These are phyloP conservation scores for Cymbopogon flexuosus DNA, from an alignment of 202 grass and related monocot species.

Conservation along the genomic window DNA sequence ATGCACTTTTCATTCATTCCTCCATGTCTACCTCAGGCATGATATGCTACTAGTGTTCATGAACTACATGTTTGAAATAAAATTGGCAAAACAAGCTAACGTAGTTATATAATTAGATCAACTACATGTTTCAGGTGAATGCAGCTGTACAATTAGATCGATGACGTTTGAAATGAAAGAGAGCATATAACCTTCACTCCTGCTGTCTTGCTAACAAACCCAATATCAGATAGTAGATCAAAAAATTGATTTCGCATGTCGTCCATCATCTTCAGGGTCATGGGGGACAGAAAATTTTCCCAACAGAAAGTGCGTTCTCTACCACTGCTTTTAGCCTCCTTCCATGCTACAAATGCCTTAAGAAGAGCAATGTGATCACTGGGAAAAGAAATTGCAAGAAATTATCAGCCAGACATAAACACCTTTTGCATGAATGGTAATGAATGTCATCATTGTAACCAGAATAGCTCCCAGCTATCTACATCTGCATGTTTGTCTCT, in stretches of 20 bases:
- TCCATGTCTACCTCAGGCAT: background rate
- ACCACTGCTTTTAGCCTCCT: constrained; percentile 63
- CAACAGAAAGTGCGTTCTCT: constrained; percentile 88
- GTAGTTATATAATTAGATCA: constrained; percentile 12
- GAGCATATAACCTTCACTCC: constrained; percentile 53
- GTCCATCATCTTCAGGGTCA: constrained; percentile 91
- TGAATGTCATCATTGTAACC: background rate
- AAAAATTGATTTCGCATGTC: constrained; percentile 89
- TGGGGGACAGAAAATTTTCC: constrained; percentile 82
- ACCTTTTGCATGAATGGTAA: background rate
- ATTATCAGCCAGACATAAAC: constrained; percentile 19
- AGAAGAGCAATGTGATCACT: constrained; percentile 92
- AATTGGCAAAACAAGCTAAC: background rate
- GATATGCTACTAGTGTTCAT: background rate
- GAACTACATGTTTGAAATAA: background rate
- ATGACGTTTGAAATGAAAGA: constrained; percentile 14
- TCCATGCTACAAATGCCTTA: constrained; percentile 91
- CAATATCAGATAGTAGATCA: constrained; percentile 87
- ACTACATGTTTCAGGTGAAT: constrained; percentile 13
- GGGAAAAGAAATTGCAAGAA: constrained; percentile 34
- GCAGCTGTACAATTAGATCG: background rate
- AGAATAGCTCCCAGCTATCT: background rate
- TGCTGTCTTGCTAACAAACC: constrained; percentile 77
- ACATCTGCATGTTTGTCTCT: background rate
- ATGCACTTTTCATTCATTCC: background rate